Base-by-base conservation (phyloP, 441 rosid genomes). In the Aleurites moluccanus region DNA sequence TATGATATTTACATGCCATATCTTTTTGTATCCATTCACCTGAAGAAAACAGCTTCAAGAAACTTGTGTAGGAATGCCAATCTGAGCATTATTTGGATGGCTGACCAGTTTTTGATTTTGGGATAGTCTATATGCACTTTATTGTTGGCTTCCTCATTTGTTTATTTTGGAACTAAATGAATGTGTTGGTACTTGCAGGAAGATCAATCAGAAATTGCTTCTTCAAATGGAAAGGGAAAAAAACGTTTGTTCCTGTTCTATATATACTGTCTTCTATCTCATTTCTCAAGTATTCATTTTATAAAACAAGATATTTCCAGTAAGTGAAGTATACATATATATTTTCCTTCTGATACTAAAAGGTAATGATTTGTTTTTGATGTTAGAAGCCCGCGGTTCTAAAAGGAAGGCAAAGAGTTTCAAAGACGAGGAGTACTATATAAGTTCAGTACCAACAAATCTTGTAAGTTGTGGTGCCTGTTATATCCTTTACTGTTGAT, bases 341-440 rank as follows among this genome's bases (percentile, higher is more conserved):
- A 56, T 73, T 30, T 73, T 33, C 82, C 77, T 70, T 40, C 49
- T 73, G 68, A 49, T 55, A 23, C 25, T 45, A 59, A 33, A 53
- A 23, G 62, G 38, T 27, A 16, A 20, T 69, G 63, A 14, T 62
- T 53, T 64, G 5, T 63, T 64, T 55, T 70, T 47, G 75, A 64
- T 82, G 70, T 76, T 76, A 82, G 86, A 67, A 67, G 80, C 72
- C 64, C 74, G 74, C 20, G 84, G 97, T 82, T 79, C 83, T 67
- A 93, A 96, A 86, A 88, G 97, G 77, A 93, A 91, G 87, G 90
- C 88, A 21, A 82, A 75, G 78, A 88, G 52, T 72, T 96, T 88
- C 94, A 96, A 85, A 88, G 99, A 92, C 69, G 96, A 93, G 78
- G 98, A 96, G 42, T 85, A 59, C 83, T 93, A 63, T 79, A 93